Evolutionary conservation across 106 monocot genomes (phyloP), one percentile per base, ranked within the genome.

Genomic region (Allium fistulosum): DNA sequence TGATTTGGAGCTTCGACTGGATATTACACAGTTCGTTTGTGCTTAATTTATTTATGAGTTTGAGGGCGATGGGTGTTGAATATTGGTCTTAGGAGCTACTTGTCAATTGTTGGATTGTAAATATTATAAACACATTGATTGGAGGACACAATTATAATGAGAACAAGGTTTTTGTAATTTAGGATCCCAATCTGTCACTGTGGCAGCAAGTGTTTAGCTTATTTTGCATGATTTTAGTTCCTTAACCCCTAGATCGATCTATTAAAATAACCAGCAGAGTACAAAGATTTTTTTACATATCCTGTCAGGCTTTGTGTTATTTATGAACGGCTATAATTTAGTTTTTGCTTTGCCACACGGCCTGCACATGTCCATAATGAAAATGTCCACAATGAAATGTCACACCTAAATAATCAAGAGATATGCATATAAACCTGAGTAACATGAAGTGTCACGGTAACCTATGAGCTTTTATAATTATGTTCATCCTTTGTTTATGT

Each of bases 51-150:
- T 69, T 49, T 27, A 55, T 7, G 18, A 48, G 27, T 59, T 46
- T 70, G 61, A 62, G 68, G 51, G 60, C 18, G 62, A 69, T 52
- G 61, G 51, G 69, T 62, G 68, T 60, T 62, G 61, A 61, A 69
- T 58, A 51, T 69, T 69, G 74, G 74, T 75, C 57, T 59, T 45
- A 47, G 62, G 26, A 58, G 51, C 46, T 51, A 47, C 65, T 73
- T 73, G 65, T 56, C 17, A 51, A 17, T 26, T 16, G 6, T 61
- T 61, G 60, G 26, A 47, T 63, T 63, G n/a, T 15, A 46, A 63
- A 48, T 63, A 62, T 10, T 11, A 62, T 11, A 9, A 46, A 63
- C 14, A 15, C 8, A 47, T 48, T 65, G 26, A 65, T 49, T 65
- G 48, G 17, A 65, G 9, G 49, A n/a, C 46, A 17, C 65, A 65